Base-by-base conservation (phyloP, 441 rosid genomes). In the Euphorbia celastroides region DNA sequence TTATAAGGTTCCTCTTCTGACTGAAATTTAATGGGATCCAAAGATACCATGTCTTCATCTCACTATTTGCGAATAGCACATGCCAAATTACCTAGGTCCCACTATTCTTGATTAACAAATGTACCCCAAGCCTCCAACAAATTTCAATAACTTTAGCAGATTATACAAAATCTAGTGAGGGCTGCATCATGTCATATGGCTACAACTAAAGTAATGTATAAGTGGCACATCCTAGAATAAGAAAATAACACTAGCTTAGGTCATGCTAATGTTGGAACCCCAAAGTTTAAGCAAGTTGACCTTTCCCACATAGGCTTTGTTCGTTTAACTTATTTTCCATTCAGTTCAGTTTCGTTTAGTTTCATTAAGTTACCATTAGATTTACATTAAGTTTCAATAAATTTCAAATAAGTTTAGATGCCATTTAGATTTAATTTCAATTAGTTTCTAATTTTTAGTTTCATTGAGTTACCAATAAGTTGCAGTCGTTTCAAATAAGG, bases 1-100 rank as follows among this genome's bases (percentile, higher is more conserved):
- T 34, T 34, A 55, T 72, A 42, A 67, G 52, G 44, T 57, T 56
- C 52, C 58, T 67, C 54, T 36, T 66, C 20, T 5, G 11, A 62
- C 66, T 66, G 67, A 72, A 65, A 52, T 59, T 65, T 48, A 71
- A 71, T 66, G 36, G 56, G 22, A 67, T 62, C 68, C 1, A 44
- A 2, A 71, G 62, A 71, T 28, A 65, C 10, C 59, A 71, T 60
- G 61, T 51, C 63, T 67, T 72, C 63, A 66, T 34, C n/a, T 31
- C 64, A 58, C 20, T 6, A 57, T 16, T 51, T 56, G 41, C 31
- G 55, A 36, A 27, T 26, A 26, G 25, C 52, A 22, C 17, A 25
- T 56, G 36, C 38, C 60, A 65, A 34, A 13, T 57, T 57, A 20
- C 26, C 48, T 41, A 34, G 19, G 57, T 14, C 14, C 28, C 5